phyloP scores from a whole-genome alignment of 2,329 filamentous ascomycete species.

The Xylariales sp. region DNA sequence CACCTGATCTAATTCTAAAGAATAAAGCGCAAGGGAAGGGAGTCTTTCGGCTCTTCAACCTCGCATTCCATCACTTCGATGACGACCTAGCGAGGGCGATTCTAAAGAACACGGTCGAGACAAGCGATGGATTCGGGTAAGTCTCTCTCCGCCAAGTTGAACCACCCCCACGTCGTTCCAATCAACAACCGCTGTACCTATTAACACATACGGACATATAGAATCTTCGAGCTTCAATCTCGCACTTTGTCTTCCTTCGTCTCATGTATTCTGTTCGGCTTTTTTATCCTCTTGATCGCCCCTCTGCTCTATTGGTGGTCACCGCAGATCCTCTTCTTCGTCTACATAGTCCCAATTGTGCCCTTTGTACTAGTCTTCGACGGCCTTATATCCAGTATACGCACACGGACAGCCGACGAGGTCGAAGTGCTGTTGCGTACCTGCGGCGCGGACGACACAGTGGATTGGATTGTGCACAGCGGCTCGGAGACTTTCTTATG shows the following conservation, averaged over 20 bases:
- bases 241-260: constrained; percentile 67
- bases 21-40: constrained; percentile 54
- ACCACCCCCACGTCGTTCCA: not conserved
- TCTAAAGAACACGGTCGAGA: constrained; percentile 72
- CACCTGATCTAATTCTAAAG: constrained; percentile 59
- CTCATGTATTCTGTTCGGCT: constrained; percentile 63
- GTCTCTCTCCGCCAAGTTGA: constrained; percentile 20
- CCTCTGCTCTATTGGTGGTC: constrained; percentile 61
- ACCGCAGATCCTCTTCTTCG: constrained; percentile 69
- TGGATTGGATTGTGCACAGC: constrained; percentile 62
- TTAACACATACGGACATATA: constrained; percentile 37
- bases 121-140: constrained; percentile 72
- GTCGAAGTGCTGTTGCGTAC: constrained; percentile 68
- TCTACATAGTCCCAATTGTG: constrained; percentile 73
- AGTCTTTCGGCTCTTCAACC: constrained; percentile 76
- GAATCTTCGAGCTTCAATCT: constrained; percentile 80
- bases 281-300: constrained; percentile 63
- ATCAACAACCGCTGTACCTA: not conserved
- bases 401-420: constrained; percentile 75
- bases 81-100: constrained; percentile 71
- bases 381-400: constrained; percentile 73
- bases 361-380: constrained; percentile 77
- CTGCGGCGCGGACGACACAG: constrained; percentile 58
- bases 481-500: constrained; percentile 61
- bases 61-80: constrained; percentile 82